Base-by-base conservation (phyloP, 306 rosid genomes). In the Hippophae gyantsensis region DNA sequence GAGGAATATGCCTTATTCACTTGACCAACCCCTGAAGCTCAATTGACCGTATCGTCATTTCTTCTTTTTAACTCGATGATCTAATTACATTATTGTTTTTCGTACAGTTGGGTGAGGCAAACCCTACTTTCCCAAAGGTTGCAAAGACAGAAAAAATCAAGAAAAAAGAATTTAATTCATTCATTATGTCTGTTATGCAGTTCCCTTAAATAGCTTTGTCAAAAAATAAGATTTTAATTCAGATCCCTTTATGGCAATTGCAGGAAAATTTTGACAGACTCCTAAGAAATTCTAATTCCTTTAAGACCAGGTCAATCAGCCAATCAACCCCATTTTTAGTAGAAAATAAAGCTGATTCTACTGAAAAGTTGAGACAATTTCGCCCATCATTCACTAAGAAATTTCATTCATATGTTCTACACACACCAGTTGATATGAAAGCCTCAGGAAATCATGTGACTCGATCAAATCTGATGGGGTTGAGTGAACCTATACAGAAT, bases 241-340 rank as follows among this genome's bases (percentile, higher is more conserved):
- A 27, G 54, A 44, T 32, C 38, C 38, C 4, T 12, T 66, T 52
- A 63, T 52, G 69, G 60, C 62, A 60, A 32, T 66, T 83, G 67
- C 95, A 83, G 99, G 95, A 80, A 71, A 85, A 84, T 65, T 52
- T 84, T 5, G 72, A 73, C 51, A 83, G 81, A 74, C 64, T 69
- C 58, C 75, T 6, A 43, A 71, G 67, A 73, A 82, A 75, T 74
- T 72, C 80, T 18, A 65, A 79, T 80, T 79, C 87, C 51, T 79
- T 71, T 43, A 79, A 69, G 80, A 71, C 71, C 44, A 70, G 78
- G 68, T 6, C 78, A 7, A 81, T 62, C 61, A 88, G 89, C 82
- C 97, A 88, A 74, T 93, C 99, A 13, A 94, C 99, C 66, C 99
- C 99, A 50, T 90, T 93, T 64, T 84, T 82, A 71, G 63, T 83